Percentiles rank a stretch among this genome's conserved stretches.
Evolutionary conservation across 2,329 filamentous ascomycete genomes (phyloP).

Genomic region (Fusarium temperatum): DNA sequence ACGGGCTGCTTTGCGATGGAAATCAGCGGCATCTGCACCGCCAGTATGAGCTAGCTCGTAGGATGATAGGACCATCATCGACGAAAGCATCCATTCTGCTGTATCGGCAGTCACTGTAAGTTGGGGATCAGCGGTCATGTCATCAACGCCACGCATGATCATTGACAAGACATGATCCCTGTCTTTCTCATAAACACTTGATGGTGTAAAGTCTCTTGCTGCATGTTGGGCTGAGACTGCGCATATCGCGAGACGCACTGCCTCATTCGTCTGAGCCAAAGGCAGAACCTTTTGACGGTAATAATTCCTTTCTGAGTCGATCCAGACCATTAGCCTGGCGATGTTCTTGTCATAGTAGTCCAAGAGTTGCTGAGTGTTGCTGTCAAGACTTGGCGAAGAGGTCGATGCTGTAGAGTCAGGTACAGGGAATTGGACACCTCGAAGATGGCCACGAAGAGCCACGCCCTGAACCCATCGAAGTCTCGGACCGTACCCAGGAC

Average conservation of each 20-base stretch:
- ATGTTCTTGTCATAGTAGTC: not conserved
- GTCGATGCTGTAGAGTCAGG: fast-evolving
- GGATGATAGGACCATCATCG: not conserved
- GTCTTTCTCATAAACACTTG: not conserved
- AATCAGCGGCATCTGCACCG: not conserved
- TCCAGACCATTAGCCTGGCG: not conserved
- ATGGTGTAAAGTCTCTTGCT: not conserved
- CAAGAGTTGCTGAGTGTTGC: fast-evolving
- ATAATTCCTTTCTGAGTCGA: not conserved
- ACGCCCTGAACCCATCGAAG: not conserved
- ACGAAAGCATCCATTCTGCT: not conserved
- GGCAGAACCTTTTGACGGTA: not conserved
- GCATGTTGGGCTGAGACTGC: not conserved
- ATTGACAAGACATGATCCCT: not conserved
- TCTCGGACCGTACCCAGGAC: not conserved
- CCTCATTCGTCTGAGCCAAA: not conserved
- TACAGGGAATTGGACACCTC: fast-evolving
- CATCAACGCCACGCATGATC: not conserved
- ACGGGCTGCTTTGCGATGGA: not conserved
- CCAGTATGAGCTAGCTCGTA: not conserved
- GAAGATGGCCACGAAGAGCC: not conserved
- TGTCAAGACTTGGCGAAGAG: fast-evolving
- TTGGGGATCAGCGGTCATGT: not conserved
- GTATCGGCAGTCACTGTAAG: not conserved
- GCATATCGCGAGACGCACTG: not conserved